Evolutionary conservation across 2,329 filamentous ascomycete species (phyloP).

Genomic region (Colletotrichum sp.): DNA sequence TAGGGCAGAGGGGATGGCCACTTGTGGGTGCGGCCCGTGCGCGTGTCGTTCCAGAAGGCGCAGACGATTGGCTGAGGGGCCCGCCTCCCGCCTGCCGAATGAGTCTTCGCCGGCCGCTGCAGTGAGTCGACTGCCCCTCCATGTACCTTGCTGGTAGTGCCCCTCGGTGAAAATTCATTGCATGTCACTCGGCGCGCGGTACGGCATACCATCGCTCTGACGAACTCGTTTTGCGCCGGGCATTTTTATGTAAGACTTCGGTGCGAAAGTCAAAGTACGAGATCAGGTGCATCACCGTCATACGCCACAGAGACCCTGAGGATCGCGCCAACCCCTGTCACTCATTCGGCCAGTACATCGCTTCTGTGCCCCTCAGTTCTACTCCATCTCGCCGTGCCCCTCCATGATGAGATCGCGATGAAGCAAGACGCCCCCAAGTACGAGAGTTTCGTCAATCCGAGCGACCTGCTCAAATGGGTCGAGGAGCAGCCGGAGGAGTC

Average conservation of each 20-base stretch:
- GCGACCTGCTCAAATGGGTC: slow-evolving; percentile 45
- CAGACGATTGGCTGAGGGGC: slow-evolving; percentile 10
- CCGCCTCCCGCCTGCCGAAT: not conserved
- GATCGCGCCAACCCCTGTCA: not conserved
- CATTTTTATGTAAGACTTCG: slow-evolving; percentile 1
- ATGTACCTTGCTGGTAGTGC: not conserved
- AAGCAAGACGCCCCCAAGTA: slow-evolving; percentile 18
- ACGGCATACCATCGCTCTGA: not conserved
- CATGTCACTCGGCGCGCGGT: not conserved
- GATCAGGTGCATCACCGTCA: not conserved
- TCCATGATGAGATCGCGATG: slow-evolving; percentile 17
- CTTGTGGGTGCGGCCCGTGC: slow-evolving; percentile 15
- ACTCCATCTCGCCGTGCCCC: slow-evolving; percentile 6
- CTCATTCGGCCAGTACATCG: not conserved
- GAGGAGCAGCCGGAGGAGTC: slow-evolving; percentile 39
- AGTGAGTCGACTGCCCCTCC: not conserved
- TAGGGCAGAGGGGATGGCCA: slow-evolving; percentile 2
- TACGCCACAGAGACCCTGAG: not conserved
- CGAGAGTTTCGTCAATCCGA: slow-evolving; percentile 36
- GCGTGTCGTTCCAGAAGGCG: not conserved
- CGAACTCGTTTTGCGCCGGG: not conserved
- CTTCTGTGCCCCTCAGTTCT: slow-evolving; percentile 15
- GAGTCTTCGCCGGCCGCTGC: slow-evolving; percentile 4
- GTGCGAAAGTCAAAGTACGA: not conserved
- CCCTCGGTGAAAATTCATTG: slow-evolving; percentile 11